These are phyloP conservation scores for Malassezia caprae DNA, from an alignment of 1,284 basidiomycete genomes.

Conservation along the genomic window DNA sequence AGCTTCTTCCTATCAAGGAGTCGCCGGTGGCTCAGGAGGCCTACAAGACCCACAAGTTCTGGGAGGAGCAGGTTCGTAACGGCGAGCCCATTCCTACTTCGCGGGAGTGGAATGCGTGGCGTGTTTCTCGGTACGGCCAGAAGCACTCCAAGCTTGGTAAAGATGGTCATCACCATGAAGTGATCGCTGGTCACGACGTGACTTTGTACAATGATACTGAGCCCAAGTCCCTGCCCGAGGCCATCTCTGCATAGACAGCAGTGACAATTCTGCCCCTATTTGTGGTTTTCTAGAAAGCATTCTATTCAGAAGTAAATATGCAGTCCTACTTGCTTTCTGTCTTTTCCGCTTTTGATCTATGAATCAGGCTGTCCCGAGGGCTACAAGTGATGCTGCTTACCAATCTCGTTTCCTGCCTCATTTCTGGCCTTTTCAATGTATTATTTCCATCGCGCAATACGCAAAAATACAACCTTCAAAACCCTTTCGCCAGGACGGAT, in stretches of 20 bases:
- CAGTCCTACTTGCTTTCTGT: too few species aligned
- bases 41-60: constrained; percentile 26
- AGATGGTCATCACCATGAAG: constrained; percentile 38
- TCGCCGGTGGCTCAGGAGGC: constrained; percentile 37
- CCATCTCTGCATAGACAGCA: background rate
- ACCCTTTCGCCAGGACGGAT: background rate
- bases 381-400: background rate
- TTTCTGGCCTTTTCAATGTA: background rate
- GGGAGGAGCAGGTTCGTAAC: constrained; percentile 20
- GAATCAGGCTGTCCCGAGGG: too few species aligned
- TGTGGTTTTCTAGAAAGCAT: too few species aligned
- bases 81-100: constrained; percentile 31
- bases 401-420: background rate
- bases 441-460: background rate
- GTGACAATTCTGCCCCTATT: too few species aligned
- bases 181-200: constrained; percentile 30
- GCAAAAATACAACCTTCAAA: background rate
- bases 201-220: constrained; percentile 25
- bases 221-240: background rate
- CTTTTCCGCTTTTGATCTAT: too few species aligned
- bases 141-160: constrained; percentile 30
- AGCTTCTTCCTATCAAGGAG: constrained; percentile 38
- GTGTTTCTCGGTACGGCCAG: constrained; percentile 39
- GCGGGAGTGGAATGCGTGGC: constrained; percentile 33
- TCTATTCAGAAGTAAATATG: too few species aligned